Base-by-base conservation (phyloP, 768 basidiomycete genomes). In the Pulveroboletus sp. region DNA sequence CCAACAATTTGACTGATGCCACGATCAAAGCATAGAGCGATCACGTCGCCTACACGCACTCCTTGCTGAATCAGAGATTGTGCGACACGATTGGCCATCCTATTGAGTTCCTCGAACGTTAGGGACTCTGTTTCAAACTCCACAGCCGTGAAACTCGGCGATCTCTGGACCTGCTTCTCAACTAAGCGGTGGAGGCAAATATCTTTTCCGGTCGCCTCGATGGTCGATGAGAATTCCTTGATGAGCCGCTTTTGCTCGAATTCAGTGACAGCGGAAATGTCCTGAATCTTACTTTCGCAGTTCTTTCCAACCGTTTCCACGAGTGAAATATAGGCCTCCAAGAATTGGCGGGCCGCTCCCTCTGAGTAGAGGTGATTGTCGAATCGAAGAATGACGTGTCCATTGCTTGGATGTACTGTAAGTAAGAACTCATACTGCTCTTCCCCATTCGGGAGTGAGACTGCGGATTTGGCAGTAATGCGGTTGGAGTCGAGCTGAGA, bases 71-170 rank as follows among this genome's bases (percentile, higher is more conserved):
- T 52, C 39, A 65, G 42, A 10, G 54, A 61, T 20, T 50, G 55
- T 0, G 70, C 69, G 17, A 71, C 59, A 24, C 66, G 63, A 43
- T 72, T 70, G 5, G 70, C 61, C 35, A 51, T 57, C 6, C 49
- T 29, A 21, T 70, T 69, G 13, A 72, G 60, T 25, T 66, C 62
- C 14, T 56, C 40, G 50, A 66, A 71, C 1, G 69, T 68, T 31
- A 71, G 34, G 0, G 59, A 51, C 39, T 70, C 55, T 34, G 56
- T 53, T 29, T 60, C 65, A 17, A 66, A 65, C 38, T 66, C 64
- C 21, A 65, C 17, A 13, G 65, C 64, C 8, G 56, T 45, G 36
- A 54, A 29, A 16, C 20, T 21, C 3, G 64, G 65, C 8, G 65
- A 62, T 33, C 41, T 61, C 40, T 50, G 39, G 7, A 20, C 31